Base-by-base conservation (phyloP, 2,329 filamentous ascomycete species). In the Mycosphaerella sp. region DNA sequence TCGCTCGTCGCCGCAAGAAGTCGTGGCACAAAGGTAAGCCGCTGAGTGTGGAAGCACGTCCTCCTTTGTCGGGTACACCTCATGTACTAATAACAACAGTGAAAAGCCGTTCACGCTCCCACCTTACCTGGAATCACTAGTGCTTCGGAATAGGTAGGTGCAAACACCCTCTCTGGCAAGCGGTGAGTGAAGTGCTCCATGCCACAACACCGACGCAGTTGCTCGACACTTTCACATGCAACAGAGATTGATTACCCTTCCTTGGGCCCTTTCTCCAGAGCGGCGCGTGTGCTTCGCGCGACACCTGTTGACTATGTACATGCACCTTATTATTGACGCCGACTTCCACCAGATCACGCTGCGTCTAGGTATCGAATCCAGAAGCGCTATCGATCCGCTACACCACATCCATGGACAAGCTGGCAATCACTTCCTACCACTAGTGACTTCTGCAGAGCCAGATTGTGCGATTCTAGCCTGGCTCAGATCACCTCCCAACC, bases 211-310 rank as follows among this genome's bases (percentile, higher is more conserved):
- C 40, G 21, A 9, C 14, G 21, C 41, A 23, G 17, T 23, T 44
- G 21, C 21, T 17, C 41, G 11, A n/a, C 26, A 51, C 47, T 49
- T 51, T 51, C 48, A 51, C 48, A 41, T 51, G 48, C 48, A 51
- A 51, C 48, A 43, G 17, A 51, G 41, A 34, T 44, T 44, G 31
- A 34, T 44, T 44, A 29, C 1, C 26, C 26, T 26, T 26, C 12
- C 11, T 50, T 32, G 29, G 47, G 14, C 26, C 31, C 9, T 12
- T 31, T 31, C 40, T 50, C 39, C 23, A 12, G 23, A 4, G 23
- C 14, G n/a, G 26, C 47, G 47, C 47, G 47, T 49, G 38, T 32
- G 39, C 26, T 26, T 26, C 14, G 26, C 26, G 26, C 26, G 26
- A 26, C 26, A 26, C 26, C 26, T 26, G 6, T 6, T n/a, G n/a